phyloP scores from a whole-genome alignment of 257 asterid species.

The Nicotiana knightiana region DNA sequence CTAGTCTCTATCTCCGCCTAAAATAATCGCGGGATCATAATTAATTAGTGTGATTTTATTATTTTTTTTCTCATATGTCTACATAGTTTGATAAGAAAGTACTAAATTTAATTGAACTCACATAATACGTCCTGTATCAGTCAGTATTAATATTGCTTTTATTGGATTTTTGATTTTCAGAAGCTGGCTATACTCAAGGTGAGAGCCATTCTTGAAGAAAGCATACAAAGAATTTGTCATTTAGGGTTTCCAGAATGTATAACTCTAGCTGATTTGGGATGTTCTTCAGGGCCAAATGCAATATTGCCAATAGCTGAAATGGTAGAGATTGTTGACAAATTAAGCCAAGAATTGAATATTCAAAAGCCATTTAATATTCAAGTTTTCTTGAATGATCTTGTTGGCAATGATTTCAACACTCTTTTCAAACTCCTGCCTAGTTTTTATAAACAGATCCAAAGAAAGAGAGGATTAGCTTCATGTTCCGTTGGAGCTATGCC shows the following conservation, averaged over 20 bases:
- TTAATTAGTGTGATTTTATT: not conserved
- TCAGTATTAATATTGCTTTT: not conserved
- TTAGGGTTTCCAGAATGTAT: not conserved
- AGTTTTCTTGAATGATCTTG: conserved; percentile 13
- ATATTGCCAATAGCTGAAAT: not conserved
- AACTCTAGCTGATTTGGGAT: conserved; percentile 15
- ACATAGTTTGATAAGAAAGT: not conserved
- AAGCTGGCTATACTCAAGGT: conserved; percentile 1
- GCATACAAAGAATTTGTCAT: not conserved
- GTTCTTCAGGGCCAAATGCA: conserved; percentile 20
- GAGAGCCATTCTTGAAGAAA: not conserved
- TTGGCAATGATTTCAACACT: conserved; percentile 15
- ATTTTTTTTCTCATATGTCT: not conserved
- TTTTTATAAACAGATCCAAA: not conserved
- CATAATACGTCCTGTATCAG: not conserved
- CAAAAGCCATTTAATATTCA: not conserved
- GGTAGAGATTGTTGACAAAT: not conserved
- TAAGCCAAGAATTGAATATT: not conserved
- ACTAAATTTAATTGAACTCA: not conserved
- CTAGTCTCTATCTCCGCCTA: not conserved
- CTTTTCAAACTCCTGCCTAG: conserved; percentile 7
- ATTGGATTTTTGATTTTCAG: not conserved
- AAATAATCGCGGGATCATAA: not conserved
- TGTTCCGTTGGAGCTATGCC: conserved; percentile 11
- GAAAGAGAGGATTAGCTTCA: not conserved